Percentiles rank a stretch among this genome's conserved stretches.
Conservation (phyloP, 2,329 filamentous ascomycete species). For the Aspergillus calidoustus region DNA sequence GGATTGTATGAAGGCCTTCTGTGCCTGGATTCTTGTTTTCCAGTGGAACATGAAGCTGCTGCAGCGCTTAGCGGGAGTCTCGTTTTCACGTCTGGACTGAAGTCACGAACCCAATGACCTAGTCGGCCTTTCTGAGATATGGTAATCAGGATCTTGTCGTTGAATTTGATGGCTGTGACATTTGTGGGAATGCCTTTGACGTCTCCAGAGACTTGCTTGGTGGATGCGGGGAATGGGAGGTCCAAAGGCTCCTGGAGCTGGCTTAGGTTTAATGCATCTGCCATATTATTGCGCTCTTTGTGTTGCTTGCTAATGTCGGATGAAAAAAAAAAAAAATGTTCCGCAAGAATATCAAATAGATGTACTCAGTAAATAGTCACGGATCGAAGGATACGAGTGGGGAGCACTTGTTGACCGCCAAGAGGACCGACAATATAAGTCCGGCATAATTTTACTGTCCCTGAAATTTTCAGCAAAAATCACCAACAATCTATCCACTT, state of each 20-base stretch:
- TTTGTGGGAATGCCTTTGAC: conserved; percentile 74
- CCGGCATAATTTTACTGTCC: conserved; percentile 32
- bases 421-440: conserved; percentile 14
- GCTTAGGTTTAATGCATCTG: conserved; percentile 29
- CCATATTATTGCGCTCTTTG: conserved; percentile 29
- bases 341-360: no score
- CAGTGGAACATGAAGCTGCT: conserved; percentile 38
- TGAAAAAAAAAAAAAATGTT: neutral
- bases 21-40: conserved; percentile 41
- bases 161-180: conserved; percentile 73
- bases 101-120: conserved; percentile 79
- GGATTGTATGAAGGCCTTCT: conserved; percentile 44
- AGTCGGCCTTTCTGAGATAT: conserved; percentile 83
- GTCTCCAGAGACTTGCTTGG: conserved; percentile 61
- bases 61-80: conserved; percentile 16
- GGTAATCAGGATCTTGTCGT: conserved; percentile 89
- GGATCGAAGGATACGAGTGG: neutral
- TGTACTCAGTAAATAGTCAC: no score
- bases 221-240: conserved; percentile 70
- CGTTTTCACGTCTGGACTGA: neutral
- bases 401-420: neutral
- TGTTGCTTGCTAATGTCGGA: neutral
- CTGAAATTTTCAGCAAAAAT: conserved; percentile 24
- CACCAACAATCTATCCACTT: conserved; percentile 12
- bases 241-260: conserved; percentile 48